A percentile compares a stretch with the other conserved stretches of the same genome.
Evolutionary conservation across 495 filamentous ascomycete species (phyloP).

Genomic region (Trichoderma gamsii): DNA sequence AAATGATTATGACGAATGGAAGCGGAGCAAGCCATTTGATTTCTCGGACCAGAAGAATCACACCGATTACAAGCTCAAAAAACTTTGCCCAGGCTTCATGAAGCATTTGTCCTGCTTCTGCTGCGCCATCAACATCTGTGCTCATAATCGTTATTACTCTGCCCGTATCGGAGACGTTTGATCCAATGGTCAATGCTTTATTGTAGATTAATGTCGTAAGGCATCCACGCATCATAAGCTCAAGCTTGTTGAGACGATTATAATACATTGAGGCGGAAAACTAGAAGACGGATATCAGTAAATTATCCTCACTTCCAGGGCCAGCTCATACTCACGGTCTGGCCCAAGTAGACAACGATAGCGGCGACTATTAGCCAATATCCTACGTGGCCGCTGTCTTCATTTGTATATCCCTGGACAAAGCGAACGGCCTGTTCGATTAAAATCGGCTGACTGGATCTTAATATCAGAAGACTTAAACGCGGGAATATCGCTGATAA

Average conservation of each 20-base stretch:
- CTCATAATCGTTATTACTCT: constrained; percentile 59
- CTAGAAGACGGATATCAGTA: constrained; percentile 19
- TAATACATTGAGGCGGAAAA: constrained; percentile 51
- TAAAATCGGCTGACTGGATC: constrained; percentile 56
- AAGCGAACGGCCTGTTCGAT: constrained; percentile 50
- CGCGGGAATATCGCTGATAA: constrained; percentile 47
- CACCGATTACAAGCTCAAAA: constrained; percentile 54
- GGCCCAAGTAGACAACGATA: constrained; percentile 52
- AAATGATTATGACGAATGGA: constrained; percentile 50
- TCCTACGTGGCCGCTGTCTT: constrained; percentile 31
- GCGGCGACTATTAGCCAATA: constrained; percentile 55
- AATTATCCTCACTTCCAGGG: not conserved
- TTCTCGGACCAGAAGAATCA: constrained; percentile 51
- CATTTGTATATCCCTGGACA: constrained; percentile 28
- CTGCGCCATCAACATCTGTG: constrained; percentile 32
- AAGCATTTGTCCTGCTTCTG: constrained; percentile 28
- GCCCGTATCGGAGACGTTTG: constrained; percentile 41
- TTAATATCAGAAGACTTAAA: constrained; percentile 51
- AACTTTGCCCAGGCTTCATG: constrained; percentile 47
- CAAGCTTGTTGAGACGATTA: constrained; percentile 49
- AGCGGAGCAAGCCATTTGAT: constrained; percentile 50
- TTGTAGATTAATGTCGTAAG: constrained; percentile 56
- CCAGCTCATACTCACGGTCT: constrained; percentile 39
- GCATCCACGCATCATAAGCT: constrained; percentile 53
- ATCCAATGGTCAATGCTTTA: constrained; percentile 39